phyloP scores from a whole-genome alignment of 2,329 filamentous ascomycete genomes.

The Fusarium tuaranense region DNA sequence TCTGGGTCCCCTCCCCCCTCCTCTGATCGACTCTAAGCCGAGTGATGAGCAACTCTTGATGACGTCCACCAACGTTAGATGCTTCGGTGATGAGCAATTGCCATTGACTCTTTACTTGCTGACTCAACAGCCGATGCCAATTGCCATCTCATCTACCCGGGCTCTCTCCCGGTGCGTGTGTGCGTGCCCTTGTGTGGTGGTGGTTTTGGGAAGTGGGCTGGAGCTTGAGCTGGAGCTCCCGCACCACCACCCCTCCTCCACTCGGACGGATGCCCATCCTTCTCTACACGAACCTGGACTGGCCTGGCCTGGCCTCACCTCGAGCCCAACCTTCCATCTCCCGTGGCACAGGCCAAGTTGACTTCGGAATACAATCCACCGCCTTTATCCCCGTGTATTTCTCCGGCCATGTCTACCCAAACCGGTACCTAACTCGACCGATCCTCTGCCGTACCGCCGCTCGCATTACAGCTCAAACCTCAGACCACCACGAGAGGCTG shows the following conservation, averaged over 20 bases:
- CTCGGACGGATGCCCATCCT: conserved; percentile 3
- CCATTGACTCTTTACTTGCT: background rate
- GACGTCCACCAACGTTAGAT: conserved; percentile 28
- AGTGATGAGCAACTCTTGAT: conserved; percentile 27
- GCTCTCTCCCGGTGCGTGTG: background rate
- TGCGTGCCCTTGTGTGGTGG: conserved; percentile 11
- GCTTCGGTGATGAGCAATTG: conserved; percentile 4
- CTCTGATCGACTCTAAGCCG: conserved; percentile 1
- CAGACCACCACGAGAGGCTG: conserved; percentile 30
- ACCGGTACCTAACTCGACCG: conserved; percentile 16
- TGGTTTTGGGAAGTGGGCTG: conserved; percentile 34
- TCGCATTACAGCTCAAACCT: conserved; percentile 20
- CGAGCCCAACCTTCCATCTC: background rate
- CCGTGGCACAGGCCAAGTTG: background rate
- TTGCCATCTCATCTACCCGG: background rate
- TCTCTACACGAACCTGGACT: conserved; percentile 1
- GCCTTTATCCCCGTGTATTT: conserved; percentile 21
- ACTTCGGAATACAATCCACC: conserved; percentile 20
- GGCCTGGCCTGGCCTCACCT: conserved; percentile 22
- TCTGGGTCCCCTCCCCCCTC: background rate
- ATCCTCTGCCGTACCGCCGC: conserved; percentile 21
- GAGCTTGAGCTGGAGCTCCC: conserved; percentile 38
- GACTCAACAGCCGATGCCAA: background rate
- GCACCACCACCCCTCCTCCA: conserved; percentile 13
- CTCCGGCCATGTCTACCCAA: background rate